These are phyloP conservation scores for Agrocybe pediades DNA, from an alignment of 768 basidiomycete species.

Conservation along the genomic window DNA sequence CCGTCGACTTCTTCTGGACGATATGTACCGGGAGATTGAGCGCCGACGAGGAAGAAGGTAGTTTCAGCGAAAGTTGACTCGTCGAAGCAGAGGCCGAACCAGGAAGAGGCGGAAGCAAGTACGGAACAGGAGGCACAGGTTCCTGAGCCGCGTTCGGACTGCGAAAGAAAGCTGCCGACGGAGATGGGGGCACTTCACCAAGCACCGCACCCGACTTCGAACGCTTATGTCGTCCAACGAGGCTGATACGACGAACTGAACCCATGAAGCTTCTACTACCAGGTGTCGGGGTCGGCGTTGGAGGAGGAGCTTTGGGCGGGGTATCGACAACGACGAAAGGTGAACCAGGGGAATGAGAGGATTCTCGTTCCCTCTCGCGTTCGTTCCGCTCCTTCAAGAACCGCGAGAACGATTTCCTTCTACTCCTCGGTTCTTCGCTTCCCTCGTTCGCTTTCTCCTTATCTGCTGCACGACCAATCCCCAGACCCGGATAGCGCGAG, in stretches of 20 bases:
- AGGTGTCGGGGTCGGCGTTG: neutral
- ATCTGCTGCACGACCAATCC: conserved; percentile 17
- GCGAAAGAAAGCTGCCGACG: conserved; percentile 2
- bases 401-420: conserved; percentile 23
- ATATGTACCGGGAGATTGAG: neutral
- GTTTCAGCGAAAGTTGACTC: conserved; percentile 19
- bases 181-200: neutral
- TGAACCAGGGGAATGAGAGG: neutral
- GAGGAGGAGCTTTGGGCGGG: neutral
- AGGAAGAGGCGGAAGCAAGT: conserved; percentile 18
- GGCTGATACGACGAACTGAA: conserved; percentile 62
- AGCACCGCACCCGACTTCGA: conserved; percentile 46
- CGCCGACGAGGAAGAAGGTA: neutral
- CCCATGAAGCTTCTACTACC: conserved; percentile 56
- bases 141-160: neutral
- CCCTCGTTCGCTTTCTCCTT: conserved; percentile 6
- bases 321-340: neutral
- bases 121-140: conserved; percentile 10
- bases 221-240: conserved; percentile 59
- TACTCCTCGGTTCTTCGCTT: conserved; percentile 11
- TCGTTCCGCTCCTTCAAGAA: conserved; percentile 14
- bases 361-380: no score
- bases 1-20: neutral
- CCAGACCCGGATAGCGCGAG: conserved; percentile 4
- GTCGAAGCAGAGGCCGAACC: conserved; percentile 5